Evolutionary conservation across 805 yeast genomes (phyloP).

Genomic region (Lachancea dasiensis): DNA sequence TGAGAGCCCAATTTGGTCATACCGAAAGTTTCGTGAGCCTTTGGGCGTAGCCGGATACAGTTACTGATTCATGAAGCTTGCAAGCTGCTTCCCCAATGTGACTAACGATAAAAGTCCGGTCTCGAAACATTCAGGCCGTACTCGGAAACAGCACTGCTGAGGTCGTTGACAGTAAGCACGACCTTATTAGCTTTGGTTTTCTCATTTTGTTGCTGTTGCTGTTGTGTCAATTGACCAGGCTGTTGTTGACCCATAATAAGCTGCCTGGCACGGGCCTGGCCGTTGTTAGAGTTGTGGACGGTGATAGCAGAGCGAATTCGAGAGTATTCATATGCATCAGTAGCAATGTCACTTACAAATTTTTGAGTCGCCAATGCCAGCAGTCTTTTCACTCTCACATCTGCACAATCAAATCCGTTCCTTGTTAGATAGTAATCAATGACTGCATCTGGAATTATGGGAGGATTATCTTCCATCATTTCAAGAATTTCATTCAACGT

Average conservation of each 20-base stretch:
- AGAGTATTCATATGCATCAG: conserved; percentile 93
- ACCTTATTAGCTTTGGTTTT: conserved; percentile 54
- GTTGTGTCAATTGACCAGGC: conserved; percentile 35
- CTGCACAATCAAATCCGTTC: conserved; percentile 79
- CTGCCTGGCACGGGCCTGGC: conserved; percentile 79
- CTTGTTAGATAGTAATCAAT: conserved; percentile 85
- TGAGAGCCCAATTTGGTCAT: too few relatives aligned
- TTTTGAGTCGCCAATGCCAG: conserved; percentile 95
- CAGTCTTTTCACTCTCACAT: conserved; percentile 70
- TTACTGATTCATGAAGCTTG: too few relatives aligned
- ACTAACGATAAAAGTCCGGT: conserved; percentile 87
- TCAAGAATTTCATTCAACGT: conserved; percentile 77
- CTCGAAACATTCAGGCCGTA: conserved; percentile 85
- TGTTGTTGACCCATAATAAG: conserved; percentile 60
- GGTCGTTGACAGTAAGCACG: conserved; percentile 86
- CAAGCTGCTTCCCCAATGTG: neutral
- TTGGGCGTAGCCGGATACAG: too few relatives aligned
- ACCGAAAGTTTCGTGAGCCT: too few relatives aligned
- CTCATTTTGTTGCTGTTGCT: conserved; percentile 41
- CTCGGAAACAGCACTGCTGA: conserved; percentile 87
- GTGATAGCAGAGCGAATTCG: conserved; percentile 85
- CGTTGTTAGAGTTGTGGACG: conserved; percentile 78
- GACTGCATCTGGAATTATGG: conserved; percentile 94
- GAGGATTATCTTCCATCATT: conserved; percentile 90
- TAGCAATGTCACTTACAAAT: conserved; percentile 88